Evolutionary conservation across 768 basidiomycete genomes (phyloP).

Genomic region (Termitomyces bulborhizus): DNA sequence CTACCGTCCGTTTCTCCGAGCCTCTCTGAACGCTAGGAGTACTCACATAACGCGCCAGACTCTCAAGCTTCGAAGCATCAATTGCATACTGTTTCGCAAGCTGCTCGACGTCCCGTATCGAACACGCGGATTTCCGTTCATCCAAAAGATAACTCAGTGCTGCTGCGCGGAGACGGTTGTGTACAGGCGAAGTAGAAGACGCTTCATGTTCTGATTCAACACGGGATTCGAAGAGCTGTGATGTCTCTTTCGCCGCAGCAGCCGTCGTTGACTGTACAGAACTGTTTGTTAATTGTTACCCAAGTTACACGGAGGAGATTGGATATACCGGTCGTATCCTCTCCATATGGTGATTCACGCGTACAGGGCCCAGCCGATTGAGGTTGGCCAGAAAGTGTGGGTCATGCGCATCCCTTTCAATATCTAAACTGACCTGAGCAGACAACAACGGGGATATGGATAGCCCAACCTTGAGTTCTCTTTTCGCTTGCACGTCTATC

Average conservation of each 20-base stretch:
- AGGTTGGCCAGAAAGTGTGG: constrained; percentile 68
- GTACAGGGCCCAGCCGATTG: constrained; percentile 57
- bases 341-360: constrained; percentile 60
- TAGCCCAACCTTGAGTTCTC: constrained; percentile 38
- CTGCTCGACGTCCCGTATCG: constrained; percentile 35
- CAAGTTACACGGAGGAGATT: background rate
- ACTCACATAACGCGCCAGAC: constrained; percentile 50
- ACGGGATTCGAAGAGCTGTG: constrained; percentile 48
- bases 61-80: constrained; percentile 45
- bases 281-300: too few species aligned
- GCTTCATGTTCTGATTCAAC: constrained; percentile 51
- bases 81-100: constrained; percentile 52
- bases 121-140: constrained; percentile 45
- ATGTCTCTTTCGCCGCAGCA: constrained; percentile 20
- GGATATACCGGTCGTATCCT: constrained; percentile 36
- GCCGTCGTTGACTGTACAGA: background rate
- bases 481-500: constrained; percentile 40
- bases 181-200: constrained; percentile 27
- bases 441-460: background rate
- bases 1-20: constrained; percentile 34
- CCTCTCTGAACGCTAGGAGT: constrained; percentile 54
- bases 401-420: constrained; percentile 61
- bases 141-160: constrained; percentile 55
- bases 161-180: constrained; percentile 50
- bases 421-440: constrained; percentile 31